These are phyloP conservation scores for Immersiella caudata DNA, from an alignment of 495 filamentous ascomycete genomes.

Conservation along the genomic window DNA sequence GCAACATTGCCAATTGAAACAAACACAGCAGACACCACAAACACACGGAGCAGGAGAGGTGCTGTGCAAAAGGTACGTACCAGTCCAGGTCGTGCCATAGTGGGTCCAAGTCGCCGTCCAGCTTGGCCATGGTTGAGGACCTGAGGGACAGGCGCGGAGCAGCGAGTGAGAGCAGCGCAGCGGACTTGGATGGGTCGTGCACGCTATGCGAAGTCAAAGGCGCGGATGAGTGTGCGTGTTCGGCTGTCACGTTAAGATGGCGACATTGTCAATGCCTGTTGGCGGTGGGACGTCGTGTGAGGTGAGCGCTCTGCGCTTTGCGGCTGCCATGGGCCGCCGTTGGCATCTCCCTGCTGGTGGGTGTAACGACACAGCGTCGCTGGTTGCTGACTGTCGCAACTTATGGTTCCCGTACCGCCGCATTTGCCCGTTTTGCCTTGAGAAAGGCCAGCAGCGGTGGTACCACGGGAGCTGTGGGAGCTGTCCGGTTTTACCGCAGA, in stretches of 20 bases:
- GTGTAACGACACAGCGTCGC: constrained; percentile 17
- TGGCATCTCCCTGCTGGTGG: neutral
- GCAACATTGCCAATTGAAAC: neutral
- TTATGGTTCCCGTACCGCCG: constrained; percentile 7
- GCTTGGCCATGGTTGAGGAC: constrained; percentile 39
- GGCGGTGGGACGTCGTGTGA: neutral
- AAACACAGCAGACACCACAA: neutral
- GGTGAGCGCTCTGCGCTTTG: constrained; percentile 7
- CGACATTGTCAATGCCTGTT: constrained; percentile 21
- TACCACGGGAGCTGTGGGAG: neutral
- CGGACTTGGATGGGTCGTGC: neutral
- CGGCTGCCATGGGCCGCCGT: neutral
- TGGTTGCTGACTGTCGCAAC: constrained; percentile 9
- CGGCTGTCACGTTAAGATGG: constrained; percentile 31
- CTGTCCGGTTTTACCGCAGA: neutral
- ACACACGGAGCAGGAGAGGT: neutral
- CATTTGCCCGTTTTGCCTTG: constrained; percentile 7
- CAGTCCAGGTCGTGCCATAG: constrained; percentile 71
- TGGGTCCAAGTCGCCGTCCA: constrained; percentile 61
- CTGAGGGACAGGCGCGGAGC: neutral
- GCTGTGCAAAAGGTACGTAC: constrained; percentile 38
- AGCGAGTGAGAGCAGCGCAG: neutral
- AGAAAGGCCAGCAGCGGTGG: neutral
- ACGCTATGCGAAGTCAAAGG: neutral
- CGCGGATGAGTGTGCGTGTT: neutral